Conservation (phyloP, 805 yeast genomes). For the Saccharomycopsis capsularis region DNA sequence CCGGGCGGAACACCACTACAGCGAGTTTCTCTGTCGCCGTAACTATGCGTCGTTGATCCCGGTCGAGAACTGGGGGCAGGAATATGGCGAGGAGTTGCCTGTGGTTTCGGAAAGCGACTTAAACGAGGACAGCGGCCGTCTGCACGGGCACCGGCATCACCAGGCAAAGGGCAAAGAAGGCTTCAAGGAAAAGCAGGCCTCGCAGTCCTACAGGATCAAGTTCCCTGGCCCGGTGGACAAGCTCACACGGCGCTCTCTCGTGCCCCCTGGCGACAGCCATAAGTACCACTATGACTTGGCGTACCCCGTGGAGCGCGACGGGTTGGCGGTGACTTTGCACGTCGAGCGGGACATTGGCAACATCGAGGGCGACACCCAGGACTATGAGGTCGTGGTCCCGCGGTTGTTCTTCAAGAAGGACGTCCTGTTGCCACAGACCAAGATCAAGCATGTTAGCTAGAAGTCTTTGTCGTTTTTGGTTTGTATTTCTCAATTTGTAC, state of each 20-base stretch:
- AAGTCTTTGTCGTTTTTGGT: too few species aligned
- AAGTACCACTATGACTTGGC: slow-evolving; percentile 29
- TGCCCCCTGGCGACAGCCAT: neutral
- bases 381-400: slow-evolving; percentile 70
- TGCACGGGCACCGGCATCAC: neutral
- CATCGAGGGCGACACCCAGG: slow-evolving; percentile 45
- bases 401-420: slow-evolving; percentile 32
- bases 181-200: slow-evolving; percentile 23
- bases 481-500: too few species aligned
- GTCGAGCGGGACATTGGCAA: slow-evolving; percentile 57
- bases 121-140: too few species aligned
- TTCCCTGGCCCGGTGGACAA: slow-evolving; percentile 39
- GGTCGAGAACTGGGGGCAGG: slow-evolving; percentile 30
- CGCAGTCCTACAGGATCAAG: slow-evolving; percentile 27
- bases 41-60: slow-evolving; percentile 70
- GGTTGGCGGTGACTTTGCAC: slow-evolving; percentile 63
- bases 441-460: slow-evolving; percentile 10
- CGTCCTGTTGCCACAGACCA: slow-evolving; percentile 23
- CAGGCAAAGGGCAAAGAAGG: slow-evolving; percentile 5
- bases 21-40: slow-evolving; percentile 51
- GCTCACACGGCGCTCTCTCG: neutral
- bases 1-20: slow-evolving; percentile 34
- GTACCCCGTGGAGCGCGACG: slow-evolving; percentile 50
- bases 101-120: too few species aligned
- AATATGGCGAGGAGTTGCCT: slow-evolving; percentile 13